Evolutionary conservation across 208 protist species (phyloP).

Genomic region (Acanthamoeba rhysodes): DNA sequence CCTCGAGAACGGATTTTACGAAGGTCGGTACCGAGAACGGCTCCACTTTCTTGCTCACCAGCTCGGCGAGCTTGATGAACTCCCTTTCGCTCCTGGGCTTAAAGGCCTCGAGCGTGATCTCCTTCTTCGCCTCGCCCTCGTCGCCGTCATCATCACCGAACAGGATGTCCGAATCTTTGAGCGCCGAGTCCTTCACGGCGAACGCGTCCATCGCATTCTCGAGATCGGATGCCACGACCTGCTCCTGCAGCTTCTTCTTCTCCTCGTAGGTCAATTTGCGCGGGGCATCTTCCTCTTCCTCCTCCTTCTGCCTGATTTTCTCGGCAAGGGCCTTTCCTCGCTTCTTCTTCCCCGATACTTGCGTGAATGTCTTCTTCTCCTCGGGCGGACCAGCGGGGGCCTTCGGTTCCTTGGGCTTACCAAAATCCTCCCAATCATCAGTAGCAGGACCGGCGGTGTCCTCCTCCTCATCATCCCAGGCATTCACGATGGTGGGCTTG

Average conservation of each 20-base stretch:
- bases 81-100: slow-evolving; percentile 53
- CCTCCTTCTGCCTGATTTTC: slow-evolving; percentile 29
- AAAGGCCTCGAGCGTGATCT: slow-evolving; percentile 38
- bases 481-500: neutral
- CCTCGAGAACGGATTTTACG: no score
- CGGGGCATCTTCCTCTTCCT: neutral
- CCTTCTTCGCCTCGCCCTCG: neutral
- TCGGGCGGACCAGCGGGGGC: neutral
- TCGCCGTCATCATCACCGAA: slow-evolving; percentile 52
- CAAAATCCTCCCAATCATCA: slow-evolving; percentile 45
- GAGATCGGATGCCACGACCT: slow-evolving; percentile 30
- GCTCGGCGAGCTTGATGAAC: slow-evolving; percentile 4
- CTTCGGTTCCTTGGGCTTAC: slow-evolving; percentile 14
- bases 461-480: slow-evolving; percentile 46
- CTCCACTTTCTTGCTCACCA: slow-evolving; percentile 30
- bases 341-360: slow-evolving; percentile 39
- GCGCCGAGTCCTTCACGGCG: slow-evolving; percentile 26
- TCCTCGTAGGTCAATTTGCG: slow-evolving; percentile 26
- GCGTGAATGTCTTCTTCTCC: slow-evolving; percentile 71
- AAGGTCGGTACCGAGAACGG: slow-evolving; percentile 13
- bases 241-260: slow-evolving; percentile 11
- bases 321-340: slow-evolving; percentile 6
- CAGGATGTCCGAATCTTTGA: slow-evolving; percentile 56
- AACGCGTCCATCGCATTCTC: slow-evolving; percentile 60
- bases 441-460: neutral